A percentile compares a stretch with the other conserved stretches of the same genome.
These are phyloP conservation scores for Malassezia restricta DNA, from an alignment of 1,284 basidiomycete genomes.

Conservation along the genomic window DNA sequence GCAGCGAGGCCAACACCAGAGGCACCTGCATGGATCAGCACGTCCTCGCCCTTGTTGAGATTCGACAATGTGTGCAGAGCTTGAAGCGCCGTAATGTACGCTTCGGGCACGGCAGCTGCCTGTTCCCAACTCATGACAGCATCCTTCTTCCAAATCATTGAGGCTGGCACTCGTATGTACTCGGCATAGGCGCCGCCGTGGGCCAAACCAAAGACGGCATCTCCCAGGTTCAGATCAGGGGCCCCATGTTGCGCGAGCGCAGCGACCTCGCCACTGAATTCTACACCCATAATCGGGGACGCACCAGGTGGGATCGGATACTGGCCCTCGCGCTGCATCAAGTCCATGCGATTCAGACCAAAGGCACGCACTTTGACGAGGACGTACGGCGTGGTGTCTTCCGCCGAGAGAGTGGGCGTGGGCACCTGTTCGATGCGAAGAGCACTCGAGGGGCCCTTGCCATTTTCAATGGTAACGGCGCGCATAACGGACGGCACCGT, in stretches of 20 bases:
- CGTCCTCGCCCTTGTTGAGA: conserved; percentile 58
- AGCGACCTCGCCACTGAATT: conserved; percentile 56
- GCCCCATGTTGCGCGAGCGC: conserved; percentile 49
- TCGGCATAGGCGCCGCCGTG: conserved; percentile 72
- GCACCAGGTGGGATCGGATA: conserved; percentile 63
- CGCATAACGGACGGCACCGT: conserved; percentile 53
- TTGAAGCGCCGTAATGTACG: conserved; percentile 40
- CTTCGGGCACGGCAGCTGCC: conserved; percentile 48
- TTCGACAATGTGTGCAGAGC: conserved; percentile 24
- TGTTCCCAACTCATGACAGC: conserved; percentile 64
- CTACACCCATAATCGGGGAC: conserved; percentile 71
- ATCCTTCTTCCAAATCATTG: conserved; percentile 66
- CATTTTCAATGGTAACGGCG: conserved; percentile 68
- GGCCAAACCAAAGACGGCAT: conserved; percentile 75
- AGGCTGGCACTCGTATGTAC: conserved; percentile 60
- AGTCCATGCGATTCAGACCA: conserved; percentile 44
- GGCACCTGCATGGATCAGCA: conserved; percentile 68
- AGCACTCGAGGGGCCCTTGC: conserved; percentile 62
- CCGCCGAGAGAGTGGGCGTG: conserved; percentile 50
- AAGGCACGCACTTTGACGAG: conserved; percentile 52
- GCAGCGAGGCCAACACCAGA: conserved; percentile 71
- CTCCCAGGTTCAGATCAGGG: conserved; percentile 49
- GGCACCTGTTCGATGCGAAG: conserved; percentile 62
- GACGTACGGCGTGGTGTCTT: conserved; percentile 50
- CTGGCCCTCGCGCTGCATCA: conserved; percentile 40